Evolutionary conservation across 371 early-diverging fungal species (phyloP).

Genomic region (Saksenaea oblongispora): DNA sequence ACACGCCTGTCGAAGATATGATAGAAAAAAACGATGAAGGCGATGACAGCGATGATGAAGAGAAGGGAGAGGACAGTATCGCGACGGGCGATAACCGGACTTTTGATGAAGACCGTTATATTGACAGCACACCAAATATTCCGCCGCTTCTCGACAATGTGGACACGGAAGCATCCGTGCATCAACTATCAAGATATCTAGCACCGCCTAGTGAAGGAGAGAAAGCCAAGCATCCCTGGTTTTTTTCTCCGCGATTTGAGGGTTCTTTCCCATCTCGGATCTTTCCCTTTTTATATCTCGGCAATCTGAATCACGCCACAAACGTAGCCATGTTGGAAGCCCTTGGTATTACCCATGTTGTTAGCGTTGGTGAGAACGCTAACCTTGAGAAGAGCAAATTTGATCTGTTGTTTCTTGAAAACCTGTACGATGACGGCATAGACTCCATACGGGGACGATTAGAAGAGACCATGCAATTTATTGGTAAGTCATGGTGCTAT

Average conservation of each 20-base stretch:
- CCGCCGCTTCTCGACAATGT: slow-evolving; percentile 13
- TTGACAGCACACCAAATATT: slow-evolving; percentile 33
- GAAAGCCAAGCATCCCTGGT: slow-evolving; percentile 47
- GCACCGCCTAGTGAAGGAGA: slow-evolving; percentile 22
- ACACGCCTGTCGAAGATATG: background rate
- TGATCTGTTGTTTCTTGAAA: slow-evolving; percentile 49
- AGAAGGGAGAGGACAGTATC: slow-evolving; percentile 8
- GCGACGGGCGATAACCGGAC: slow-evolving; percentile 17
- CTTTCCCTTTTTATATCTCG: slow-evolving; percentile 63
- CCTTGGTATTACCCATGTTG: slow-evolving; percentile 58
- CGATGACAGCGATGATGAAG: slow-evolving; percentile 3
- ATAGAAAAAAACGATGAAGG: background rate
- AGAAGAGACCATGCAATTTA: slow-evolving; percentile 51
- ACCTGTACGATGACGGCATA: slow-evolving; percentile 68
- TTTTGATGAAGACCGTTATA: slow-evolving; percentile 24
- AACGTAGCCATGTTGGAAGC: slow-evolving; percentile 62
- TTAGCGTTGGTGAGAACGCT: slow-evolving; percentile 67
- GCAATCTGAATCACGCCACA: slow-evolving; percentile 68
- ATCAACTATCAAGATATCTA: slow-evolving; percentile 8
- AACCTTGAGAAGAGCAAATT: slow-evolving; percentile 37
- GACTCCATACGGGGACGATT: slow-evolving; percentile 57
- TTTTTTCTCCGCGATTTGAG: slow-evolving; percentile 63
- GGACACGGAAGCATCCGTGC: slow-evolving; percentile 8
- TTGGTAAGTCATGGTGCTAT: slow-evolving; percentile 46
- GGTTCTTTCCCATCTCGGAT: slow-evolving; percentile 69